Evolutionary conservation across 306 rosid species (phyloP).

Genomic region (Hylodesmum podocarpum): DNA sequence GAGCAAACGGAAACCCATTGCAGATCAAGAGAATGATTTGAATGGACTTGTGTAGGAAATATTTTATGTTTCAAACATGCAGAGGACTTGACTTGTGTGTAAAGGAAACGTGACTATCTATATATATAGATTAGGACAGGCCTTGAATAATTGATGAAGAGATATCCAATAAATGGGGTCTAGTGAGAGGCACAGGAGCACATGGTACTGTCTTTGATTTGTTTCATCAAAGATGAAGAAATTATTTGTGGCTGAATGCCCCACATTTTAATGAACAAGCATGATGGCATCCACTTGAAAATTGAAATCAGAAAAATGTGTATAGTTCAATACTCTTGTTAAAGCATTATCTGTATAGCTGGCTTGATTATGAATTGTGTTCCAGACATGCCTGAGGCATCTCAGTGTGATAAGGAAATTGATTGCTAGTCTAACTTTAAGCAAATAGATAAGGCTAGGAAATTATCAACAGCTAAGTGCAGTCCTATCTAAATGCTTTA

Average conservation of each 20-base stretch:
- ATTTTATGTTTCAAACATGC: background rate
- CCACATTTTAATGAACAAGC: background rate
- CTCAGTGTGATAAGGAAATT: background rate
- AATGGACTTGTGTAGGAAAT: background rate
- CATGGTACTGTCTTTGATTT: conserved; percentile 7
- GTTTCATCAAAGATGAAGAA: background rate
- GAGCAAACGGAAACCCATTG: conserved; percentile 33
- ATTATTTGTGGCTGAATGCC: background rate
- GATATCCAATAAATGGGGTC: background rate
- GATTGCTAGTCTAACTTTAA: background rate
- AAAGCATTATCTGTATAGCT: background rate
- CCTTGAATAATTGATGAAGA: conserved; percentile 1
- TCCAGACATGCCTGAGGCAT: background rate
- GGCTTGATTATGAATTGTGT: background rate
- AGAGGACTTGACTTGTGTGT: conserved; percentile 2
- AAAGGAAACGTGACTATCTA: background rate
- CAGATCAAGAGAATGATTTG: background rate
- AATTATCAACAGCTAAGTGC: background rate
- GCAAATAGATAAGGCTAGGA: background rate
- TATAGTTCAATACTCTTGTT: background rate
- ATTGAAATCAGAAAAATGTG: background rate
- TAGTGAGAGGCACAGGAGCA: background rate
- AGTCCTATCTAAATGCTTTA: background rate
- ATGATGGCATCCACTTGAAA: background rate
- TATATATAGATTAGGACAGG: background rate